These are phyloP conservation scores for Mortierella sp. DNA, from an alignment of 371 early-diverging fungal genomes.

Conservation along the genomic window DNA sequence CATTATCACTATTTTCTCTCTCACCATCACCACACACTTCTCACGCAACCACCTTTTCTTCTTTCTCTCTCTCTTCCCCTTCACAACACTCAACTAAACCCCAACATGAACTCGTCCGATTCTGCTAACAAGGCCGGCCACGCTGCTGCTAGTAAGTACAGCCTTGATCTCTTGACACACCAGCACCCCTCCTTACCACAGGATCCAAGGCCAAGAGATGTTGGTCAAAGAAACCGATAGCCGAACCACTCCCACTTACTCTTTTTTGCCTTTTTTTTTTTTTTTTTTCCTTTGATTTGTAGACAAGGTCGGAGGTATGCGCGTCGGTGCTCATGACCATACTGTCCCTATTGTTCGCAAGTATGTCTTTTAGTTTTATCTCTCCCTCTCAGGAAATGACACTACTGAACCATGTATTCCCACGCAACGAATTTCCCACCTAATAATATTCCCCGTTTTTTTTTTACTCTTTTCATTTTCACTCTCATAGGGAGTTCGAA, in stretches of 20 bases:
- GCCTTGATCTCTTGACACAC: no score
- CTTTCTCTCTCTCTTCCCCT: neutral
- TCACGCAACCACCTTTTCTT: neutral
- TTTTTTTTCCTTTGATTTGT: neutral
- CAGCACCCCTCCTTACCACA: no score
- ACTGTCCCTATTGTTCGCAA: constrained; percentile 50
- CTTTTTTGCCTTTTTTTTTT: neutral
- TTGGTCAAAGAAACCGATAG: no score
- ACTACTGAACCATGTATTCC: neutral
- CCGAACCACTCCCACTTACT: neutral
- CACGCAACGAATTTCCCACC: neutral
- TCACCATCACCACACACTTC: neutral
- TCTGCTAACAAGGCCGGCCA: constrained; percentile 39
- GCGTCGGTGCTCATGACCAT: constrained; percentile 45
- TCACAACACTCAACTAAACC: neutral
- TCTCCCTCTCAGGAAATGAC: neutral
- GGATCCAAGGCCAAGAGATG: no score
- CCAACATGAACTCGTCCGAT: constrained; percentile 33
- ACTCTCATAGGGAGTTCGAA: constrained; percentile 27
- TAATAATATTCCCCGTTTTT: neutral
- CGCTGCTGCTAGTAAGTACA: constrained; percentile 29
- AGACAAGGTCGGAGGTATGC: constrained; percentile 49
- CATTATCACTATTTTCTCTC: neutral
- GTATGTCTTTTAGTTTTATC: constrained; percentile 17
- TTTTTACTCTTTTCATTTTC: neutral